Conservation (phyloP, 78 protist genomes). For the Pelomyxa schiedti region DNA sequence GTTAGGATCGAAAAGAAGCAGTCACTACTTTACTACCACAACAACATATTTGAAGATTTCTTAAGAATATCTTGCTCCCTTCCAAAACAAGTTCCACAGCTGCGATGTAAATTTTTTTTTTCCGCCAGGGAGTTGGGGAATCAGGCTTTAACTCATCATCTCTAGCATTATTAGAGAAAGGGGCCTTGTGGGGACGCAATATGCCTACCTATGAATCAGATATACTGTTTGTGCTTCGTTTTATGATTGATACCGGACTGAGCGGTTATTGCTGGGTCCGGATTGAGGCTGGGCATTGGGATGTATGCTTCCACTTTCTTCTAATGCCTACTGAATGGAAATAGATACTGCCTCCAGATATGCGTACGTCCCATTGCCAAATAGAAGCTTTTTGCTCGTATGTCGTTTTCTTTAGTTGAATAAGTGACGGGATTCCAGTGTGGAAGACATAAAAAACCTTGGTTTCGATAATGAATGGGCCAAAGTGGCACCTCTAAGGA, state of each 20-base stretch:
- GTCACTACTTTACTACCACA: slow-evolving; percentile 16
- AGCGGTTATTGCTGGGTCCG: slow-evolving; percentile 42
- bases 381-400: no score
- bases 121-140: neutral
- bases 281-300: neutral
- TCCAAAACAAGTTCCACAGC: neutral
- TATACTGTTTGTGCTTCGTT: slow-evolving; percentile 82
- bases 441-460: slow-evolving; percentile 28
- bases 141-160: neutral
- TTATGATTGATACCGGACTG: slow-evolving; percentile 78
- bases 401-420: neutral
- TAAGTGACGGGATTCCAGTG: slow-evolving; percentile 31
- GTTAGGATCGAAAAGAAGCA: slow-evolving; percentile 1
- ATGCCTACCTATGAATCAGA: slow-evolving; percentile 89
- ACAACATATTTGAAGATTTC: neutral
- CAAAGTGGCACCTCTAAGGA: slow-evolving; percentile 89
- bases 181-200: neutral
- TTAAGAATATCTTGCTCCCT: neutral
- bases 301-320: no score
- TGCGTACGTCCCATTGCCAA: no score
- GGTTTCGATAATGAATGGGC: slow-evolving; percentile 51
- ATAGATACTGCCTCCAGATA: no score
- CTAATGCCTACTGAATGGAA: no score
- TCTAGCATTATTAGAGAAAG: neutral
- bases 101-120: neutral